phyloP scores from a whole-genome alignment of 2,329 filamentous ascomycete genomes.

The Aurifilum marmelostoma region DNA sequence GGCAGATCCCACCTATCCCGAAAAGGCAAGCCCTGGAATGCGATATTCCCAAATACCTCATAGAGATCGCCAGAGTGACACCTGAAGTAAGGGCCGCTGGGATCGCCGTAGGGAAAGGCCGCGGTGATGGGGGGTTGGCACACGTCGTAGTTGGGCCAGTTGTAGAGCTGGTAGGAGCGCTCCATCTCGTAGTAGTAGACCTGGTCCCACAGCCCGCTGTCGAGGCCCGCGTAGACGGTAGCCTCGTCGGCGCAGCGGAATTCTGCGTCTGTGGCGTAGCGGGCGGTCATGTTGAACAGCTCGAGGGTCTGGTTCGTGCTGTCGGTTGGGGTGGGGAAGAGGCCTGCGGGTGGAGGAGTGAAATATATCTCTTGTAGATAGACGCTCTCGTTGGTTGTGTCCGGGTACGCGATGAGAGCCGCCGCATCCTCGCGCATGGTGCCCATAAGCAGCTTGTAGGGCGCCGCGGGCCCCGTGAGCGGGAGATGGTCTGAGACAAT shows the following conservation, averaged over 20 bases:
- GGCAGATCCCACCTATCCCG: slow-evolving; percentile 49
- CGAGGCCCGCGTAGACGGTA: slow-evolving; percentile 54
- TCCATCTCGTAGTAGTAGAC: slow-evolving; percentile 65
- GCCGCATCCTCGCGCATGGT: slow-evolving; percentile 58
- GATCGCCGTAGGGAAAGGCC: slow-evolving; percentile 46
- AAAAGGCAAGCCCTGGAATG: slow-evolving; percentile 44
- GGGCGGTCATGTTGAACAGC: slow-evolving; percentile 58
- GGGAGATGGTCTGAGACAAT: slow-evolving; percentile 51
- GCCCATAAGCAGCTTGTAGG: slow-evolving; percentile 60
- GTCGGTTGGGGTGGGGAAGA: slow-evolving; percentile 56
- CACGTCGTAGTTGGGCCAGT: slow-evolving; percentile 56
- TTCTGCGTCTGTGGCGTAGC: slow-evolving; percentile 59
- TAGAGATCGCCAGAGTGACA: slow-evolving; percentile 61
- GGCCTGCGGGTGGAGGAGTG: slow-evolving; percentile 38
- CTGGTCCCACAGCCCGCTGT: slow-evolving; percentile 48
- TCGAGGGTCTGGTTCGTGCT: slow-evolving; percentile 51
- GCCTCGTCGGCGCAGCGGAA: slow-evolving; percentile 65
- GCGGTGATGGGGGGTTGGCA: slow-evolving; percentile 47
- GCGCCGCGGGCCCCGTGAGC: slow-evolving; percentile 49
- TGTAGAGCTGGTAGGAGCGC: slow-evolving; percentile 55
- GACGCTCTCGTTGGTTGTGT: slow-evolving; percentile 36
- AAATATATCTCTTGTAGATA: slow-evolving; percentile 42
- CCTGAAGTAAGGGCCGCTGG: slow-evolving; percentile 50
- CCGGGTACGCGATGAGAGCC: slow-evolving; percentile 54
- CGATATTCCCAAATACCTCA: slow-evolving; percentile 57